A percentile compares a stretch with the other conserved stretches of the same genome.
phyloP scores from a whole-genome alignment of 345 rosid species.

The Dovyalis caffra region DNA sequence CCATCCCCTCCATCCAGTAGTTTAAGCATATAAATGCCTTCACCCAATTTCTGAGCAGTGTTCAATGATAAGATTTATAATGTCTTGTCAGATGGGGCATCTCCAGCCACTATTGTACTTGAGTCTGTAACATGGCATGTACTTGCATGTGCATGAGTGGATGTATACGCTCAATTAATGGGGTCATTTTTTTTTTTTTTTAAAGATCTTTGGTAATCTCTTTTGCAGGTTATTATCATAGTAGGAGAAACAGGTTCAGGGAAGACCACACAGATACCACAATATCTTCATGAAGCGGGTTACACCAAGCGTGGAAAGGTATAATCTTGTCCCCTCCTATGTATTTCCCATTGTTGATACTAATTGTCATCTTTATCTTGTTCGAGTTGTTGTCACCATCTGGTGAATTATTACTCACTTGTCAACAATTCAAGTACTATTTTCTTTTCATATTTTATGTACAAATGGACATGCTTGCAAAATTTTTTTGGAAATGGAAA shows the following conservation, averaged over 20 bases:
- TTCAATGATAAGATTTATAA: too few species aligned
- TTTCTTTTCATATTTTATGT: too few species aligned
- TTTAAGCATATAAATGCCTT: too few species aligned
- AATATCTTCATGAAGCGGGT: constrained; percentile 96
- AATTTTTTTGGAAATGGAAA: neutral
- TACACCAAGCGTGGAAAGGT: constrained; percentile 94
- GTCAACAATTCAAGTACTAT: too few species aligned
- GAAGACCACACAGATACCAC: constrained; percentile 95
- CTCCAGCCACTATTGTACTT: neutral
- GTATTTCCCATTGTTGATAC: neutral
- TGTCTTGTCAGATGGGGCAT: neutral
- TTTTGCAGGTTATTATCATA: constrained; percentile 75
- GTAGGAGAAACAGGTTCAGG: constrained; percentile 99
- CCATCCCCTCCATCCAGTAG: too few species aligned
- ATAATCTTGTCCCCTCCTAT: constrained; percentile 12
- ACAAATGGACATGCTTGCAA: too few species aligned
- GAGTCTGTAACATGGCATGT: neutral
- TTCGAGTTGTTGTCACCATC: neutral
- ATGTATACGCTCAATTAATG: neutral
- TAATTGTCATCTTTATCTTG: neutral
- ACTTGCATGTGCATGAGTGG: neutral
- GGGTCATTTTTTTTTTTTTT: too few species aligned
- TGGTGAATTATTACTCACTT: neutral
- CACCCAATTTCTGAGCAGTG: too few species aligned
- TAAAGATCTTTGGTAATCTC: constrained; percentile 3